Percentiles rank a stretch among this genome's conserved stretches.
These are phyloP conservation scores for Tillandsia fasciculata DNA, from an alignment of 176 grass and related monocot species.

Conservation along the genomic window DNA sequence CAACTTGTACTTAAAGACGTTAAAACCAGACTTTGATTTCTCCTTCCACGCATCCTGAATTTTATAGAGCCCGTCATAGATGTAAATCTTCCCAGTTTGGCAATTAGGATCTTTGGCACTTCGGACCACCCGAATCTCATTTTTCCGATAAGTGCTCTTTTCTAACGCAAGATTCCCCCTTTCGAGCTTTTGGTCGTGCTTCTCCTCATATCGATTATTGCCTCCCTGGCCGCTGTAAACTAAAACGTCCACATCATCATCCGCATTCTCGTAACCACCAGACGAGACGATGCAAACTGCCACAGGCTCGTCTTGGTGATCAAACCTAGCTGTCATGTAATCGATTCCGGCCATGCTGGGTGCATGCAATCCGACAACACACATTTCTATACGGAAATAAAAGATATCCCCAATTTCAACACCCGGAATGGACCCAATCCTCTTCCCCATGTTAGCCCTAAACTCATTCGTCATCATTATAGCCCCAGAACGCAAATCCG, in stretches of 20 bases:
- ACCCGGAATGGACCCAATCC: conserved; percentile 58
- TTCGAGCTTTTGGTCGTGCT: conserved; percentile 77
- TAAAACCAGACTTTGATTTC: conserved; percentile 49
- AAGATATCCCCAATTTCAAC: conserved; percentile 89
- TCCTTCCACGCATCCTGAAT: conserved; percentile 82
- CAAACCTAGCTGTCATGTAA: conserved; percentile 60
- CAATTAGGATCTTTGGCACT: conserved; percentile 57
- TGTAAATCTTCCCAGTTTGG: conserved; percentile 66
- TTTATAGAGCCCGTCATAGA: conserved; percentile 89
- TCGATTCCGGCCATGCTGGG: conserved; percentile 91
- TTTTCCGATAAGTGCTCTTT: conserved; percentile 58
- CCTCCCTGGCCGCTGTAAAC: conserved; percentile 83
- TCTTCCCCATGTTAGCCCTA: conserved; percentile 56
- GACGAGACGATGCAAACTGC: conserved; percentile 82
- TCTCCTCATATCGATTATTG: conserved; percentile 47
- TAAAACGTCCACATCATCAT: conserved; percentile 67
- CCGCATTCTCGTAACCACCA: conserved; percentile 82
- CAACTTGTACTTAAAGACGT: conserved; percentile 84
- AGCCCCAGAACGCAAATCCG: conserved; percentile 58
- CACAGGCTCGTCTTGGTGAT: conserved; percentile 55
- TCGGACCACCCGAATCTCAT: conserved; percentile 73
- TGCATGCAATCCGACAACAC: conserved; percentile 71
- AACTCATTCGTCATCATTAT: conserved; percentile 51
- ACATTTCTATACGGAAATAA: conserved; percentile 88
- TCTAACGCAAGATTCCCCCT: conserved; percentile 86